Evolutionary conservation across 768 basidiomycete species (phyloP).

Genomic region (Leccinum boreale): DNA sequence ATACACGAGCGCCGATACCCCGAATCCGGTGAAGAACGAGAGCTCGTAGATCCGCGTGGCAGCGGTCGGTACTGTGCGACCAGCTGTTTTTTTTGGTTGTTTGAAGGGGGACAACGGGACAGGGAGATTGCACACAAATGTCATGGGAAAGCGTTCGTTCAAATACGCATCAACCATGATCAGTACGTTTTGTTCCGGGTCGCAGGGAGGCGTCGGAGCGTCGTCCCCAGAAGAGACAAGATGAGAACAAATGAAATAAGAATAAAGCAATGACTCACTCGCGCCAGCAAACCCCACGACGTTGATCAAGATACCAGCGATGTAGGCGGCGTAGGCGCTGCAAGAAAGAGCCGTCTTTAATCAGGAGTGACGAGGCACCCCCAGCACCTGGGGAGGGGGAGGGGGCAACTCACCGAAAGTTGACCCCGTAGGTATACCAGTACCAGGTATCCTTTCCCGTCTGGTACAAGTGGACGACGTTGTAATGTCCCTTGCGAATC

Average conservation of each 20-base stretch:
- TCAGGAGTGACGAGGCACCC: background rate
- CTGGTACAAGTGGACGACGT: slow-evolving; percentile 69
- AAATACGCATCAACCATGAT: background rate
- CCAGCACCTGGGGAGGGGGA: background rate
- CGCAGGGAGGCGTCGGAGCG: background rate
- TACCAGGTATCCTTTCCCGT: slow-evolving; percentile 61
- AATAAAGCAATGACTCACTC: slow-evolving; percentile 37
- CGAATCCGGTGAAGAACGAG: slow-evolving; percentile 85
- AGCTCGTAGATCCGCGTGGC: slow-evolving; percentile 74
- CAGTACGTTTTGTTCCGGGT: background rate
- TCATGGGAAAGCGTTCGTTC: background rate
- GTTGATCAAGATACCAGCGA: slow-evolving; percentile 77
- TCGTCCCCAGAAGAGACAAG: background rate
- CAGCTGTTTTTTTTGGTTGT: slow-evolving; percentile 35
- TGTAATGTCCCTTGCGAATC: slow-evolving; percentile 65
- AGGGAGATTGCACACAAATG: background rate
- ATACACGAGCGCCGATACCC: slow-evolving; percentile 64
- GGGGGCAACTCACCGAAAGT: slow-evolving; percentile 49
- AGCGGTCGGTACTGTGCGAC: slow-evolving; percentile 56
- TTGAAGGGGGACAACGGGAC: background rate
- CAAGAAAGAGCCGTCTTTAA: background rate
- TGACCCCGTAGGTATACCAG: slow-evolving; percentile 70
- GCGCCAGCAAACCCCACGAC: slow-evolving; percentile 80
- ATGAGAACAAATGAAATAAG: background rate
- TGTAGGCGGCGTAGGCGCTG: slow-evolving; percentile 65